These are phyloP conservation scores for Pseudozyma sp. DNA, from an alignment of 1,284 basidiomycete genomes.

Conservation along the genomic window DNA sequence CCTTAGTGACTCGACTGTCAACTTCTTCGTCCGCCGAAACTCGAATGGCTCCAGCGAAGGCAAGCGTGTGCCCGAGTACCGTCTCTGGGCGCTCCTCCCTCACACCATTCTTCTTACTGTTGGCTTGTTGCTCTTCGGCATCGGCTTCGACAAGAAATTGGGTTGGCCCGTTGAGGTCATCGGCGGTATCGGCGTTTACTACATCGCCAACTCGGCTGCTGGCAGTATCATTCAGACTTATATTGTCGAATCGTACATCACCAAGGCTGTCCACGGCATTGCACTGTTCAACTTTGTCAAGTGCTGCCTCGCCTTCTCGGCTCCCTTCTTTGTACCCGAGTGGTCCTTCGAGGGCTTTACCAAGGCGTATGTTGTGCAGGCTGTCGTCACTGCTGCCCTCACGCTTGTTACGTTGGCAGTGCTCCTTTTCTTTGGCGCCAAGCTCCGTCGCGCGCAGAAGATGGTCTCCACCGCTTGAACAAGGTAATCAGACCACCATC, in stretches of 20 bases:
- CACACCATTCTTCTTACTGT: constrained; percentile 64
- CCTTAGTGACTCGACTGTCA: constrained; percentile 63
- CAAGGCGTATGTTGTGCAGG: constrained; percentile 61
- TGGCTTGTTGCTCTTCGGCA: constrained; percentile 64
- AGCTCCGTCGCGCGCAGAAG: constrained; percentile 40
- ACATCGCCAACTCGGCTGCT: constrained; percentile 45
- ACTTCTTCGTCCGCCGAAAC: constrained; percentile 57
- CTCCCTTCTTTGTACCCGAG: constrained; percentile 67
- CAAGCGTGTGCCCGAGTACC: constrained; percentile 68
- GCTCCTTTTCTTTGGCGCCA: constrained; percentile 54
- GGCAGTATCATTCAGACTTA: constrained; percentile 57
- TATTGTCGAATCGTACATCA: constrained; percentile 68
- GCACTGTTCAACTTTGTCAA: constrained; percentile 70
- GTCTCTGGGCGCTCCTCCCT: constrained; percentile 66
- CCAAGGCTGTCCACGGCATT: constrained; percentile 65
- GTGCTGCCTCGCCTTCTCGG: constrained; percentile 68
- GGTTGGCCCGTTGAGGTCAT: constrained; percentile 68
- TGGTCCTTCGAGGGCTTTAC: constrained; percentile 64
- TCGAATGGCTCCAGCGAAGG: constrained; percentile 24
- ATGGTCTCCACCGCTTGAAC: constrained; percentile 37
- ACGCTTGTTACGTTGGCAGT: constrained; percentile 47
- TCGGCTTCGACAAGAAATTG: constrained; percentile 57
- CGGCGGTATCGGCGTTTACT: constrained; percentile 68
- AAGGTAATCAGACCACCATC: background rate
- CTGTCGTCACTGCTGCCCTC: constrained; percentile 58